Percentiles rank a stretch among this genome's conserved stretches.
Conservation (phyloP, 192 early-diverging fungal genomes). For the Coemansia sp. region DNA sequence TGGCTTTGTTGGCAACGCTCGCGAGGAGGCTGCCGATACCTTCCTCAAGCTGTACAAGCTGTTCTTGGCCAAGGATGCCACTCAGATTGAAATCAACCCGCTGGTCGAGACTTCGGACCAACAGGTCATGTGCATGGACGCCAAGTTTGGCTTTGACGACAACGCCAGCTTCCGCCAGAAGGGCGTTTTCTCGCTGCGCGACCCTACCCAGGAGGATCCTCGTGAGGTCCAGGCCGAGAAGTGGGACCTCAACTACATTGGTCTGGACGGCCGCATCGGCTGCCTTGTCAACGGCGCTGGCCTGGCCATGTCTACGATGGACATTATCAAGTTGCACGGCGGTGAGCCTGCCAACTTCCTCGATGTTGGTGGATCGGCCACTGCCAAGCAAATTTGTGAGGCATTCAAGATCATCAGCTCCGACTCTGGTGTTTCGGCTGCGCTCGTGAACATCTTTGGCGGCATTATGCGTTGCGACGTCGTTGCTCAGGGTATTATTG, state of each 20-base stretch:
- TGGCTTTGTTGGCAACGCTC: constrained; percentile 81
- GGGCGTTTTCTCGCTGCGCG: constrained; percentile 85
- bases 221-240: constrained; percentile 97
- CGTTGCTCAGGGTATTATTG: constrained; percentile 97
- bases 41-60: constrained; percentile 93
- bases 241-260: constrained; percentile 99
- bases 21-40: constrained; percentile 87
- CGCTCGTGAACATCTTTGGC: constrained; percentile 99
- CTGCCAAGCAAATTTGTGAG: constrained; percentile 93
- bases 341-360: constrained; percentile 99
- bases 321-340: constrained; percentile 99
- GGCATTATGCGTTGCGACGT: constrained; percentile 99
- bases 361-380: constrained; percentile 97
- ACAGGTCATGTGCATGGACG: constrained; percentile 97
- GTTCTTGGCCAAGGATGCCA: constrained; percentile 96
- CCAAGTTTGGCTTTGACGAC: constrained; percentile 99
- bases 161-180: constrained; percentile 98
- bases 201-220: constrained; percentile 93
- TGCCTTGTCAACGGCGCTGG: constrained; percentile 99
- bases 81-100: constrained; percentile 99
- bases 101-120: constrained; percentile 88
- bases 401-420: constrained; percentile 99
- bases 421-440: constrained; percentile 93
- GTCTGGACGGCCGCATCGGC: constrained; percentile 96
- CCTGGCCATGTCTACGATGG: constrained; percentile 99